Evolutionary conservation across 257 asterid genomes (phyloP).

Genomic region (Leptodermis oblonga): DNA sequence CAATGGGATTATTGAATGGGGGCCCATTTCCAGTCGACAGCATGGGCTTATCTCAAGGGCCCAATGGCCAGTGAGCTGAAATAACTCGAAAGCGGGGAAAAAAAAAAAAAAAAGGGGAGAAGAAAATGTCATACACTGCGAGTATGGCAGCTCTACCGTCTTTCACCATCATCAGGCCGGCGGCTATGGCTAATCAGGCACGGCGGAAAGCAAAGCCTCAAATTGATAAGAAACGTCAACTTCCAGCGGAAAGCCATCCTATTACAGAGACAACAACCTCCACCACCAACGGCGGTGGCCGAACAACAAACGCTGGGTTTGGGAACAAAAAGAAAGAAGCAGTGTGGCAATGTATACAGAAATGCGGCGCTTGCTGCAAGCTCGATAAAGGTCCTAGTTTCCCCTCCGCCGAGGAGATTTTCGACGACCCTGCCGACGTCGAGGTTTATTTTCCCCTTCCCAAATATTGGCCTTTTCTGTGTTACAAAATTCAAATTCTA

Average conservation of each 20-base stretch:
- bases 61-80: constrained; percentile 1
- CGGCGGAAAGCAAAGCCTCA: constrained; percentile 22
- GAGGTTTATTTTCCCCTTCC: constrained; percentile 43
- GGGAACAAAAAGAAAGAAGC: constrained; percentile 65
- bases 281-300: constrained; percentile 3
- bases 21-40: neutral
- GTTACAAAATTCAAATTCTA: neutral
- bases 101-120: neutral
- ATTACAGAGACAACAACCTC: neutral
- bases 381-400: constrained; percentile 79
- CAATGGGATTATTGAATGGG: neutral
- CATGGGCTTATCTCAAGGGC: neutral
- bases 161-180: constrained; percentile 35
- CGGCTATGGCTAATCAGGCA: constrained; percentile 31
- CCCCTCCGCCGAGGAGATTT: constrained; percentile 75
- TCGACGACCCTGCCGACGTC: constrained; percentile 71
- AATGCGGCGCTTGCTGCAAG: constrained; percentile 96
- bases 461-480: neutral
- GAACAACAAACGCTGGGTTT: constrained; percentile 37
- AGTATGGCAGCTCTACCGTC: constrained; percentile 42
- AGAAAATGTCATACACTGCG: constrained; percentile 12
- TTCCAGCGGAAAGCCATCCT: constrained; percentile 9
- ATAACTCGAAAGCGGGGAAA: neutral
- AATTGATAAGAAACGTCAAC: constrained; percentile 19
- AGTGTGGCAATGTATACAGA: constrained; percentile 70